Percentiles rank a stretch among this genome's conserved stretches.
Evolutionary conservation across 108 stramenopile genomes (phyloP).

Genomic region (Schizochytrium sp.): DNA sequence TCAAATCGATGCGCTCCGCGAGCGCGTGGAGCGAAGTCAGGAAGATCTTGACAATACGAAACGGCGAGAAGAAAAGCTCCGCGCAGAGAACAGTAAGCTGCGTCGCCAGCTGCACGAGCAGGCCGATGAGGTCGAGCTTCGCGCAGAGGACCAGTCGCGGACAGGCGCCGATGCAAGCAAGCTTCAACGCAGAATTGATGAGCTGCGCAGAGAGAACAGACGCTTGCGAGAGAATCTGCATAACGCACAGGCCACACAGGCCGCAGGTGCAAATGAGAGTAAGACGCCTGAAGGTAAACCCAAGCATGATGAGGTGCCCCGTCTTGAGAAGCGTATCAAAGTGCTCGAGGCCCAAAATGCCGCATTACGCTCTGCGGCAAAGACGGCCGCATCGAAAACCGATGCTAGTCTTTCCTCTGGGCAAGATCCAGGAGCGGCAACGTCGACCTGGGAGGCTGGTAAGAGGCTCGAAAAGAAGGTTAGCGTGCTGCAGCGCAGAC

Average conservation of each 20-base stretch:
- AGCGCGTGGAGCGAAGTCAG: background rate
- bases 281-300: background rate
- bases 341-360: conserved; percentile 2
- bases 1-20: background rate
- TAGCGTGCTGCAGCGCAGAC: conserved; percentile 29
- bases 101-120: background rate
- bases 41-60: background rate
- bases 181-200: background rate
- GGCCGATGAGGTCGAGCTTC: background rate
- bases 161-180: background rate
- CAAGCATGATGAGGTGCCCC: background rate
- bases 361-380: background rate
- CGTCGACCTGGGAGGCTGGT: conserved; percentile 30
- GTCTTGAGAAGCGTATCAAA: background rate
- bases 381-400: too few species aligned
- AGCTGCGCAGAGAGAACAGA: background rate
- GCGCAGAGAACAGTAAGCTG: background rate
- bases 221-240: background rate
- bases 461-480: conserved; percentile 38
- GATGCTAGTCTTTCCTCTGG: too few species aligned
- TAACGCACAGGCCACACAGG: background rate
- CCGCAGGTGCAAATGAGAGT: background rate
- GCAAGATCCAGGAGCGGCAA: too few species aligned
- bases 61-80: background rate
- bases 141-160: background rate